These are phyloP conservation scores for Blastobotrys petasosporus DNA, from an alignment of 1,139 yeast species.

Conservation along the genomic window DNA sequence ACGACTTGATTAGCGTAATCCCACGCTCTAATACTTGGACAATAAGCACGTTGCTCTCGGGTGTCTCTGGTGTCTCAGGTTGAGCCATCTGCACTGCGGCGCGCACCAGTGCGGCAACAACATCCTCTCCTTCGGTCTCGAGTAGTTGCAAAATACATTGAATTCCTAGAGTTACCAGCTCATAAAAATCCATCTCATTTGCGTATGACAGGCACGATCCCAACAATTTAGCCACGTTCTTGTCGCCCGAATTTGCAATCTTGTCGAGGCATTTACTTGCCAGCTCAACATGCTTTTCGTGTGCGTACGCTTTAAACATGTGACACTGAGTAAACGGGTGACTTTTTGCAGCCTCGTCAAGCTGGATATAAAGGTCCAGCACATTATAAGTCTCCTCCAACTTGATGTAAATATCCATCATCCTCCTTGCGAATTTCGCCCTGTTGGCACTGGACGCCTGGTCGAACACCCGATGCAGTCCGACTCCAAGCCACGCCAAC, in stretches of 20 bases:
- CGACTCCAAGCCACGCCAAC: not conserved
- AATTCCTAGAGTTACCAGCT: not conserved
- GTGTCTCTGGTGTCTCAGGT: not conserved
- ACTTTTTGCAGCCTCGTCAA: not conserved
- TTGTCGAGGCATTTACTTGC: not conserved
- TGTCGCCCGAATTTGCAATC: not conserved
- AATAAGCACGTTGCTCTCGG: too few relatives aligned
- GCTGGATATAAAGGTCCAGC: constrained; percentile 3
- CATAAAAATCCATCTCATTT: not conserved
- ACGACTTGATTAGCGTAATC: too few relatives aligned
- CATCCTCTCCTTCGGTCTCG: not conserved
- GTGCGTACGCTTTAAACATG: constrained; percentile 3
- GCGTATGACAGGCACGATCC: not conserved
- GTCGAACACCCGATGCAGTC: not conserved
- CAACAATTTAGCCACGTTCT: not conserved
- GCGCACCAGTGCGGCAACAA: constrained; percentile 1
- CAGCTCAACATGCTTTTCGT: not conserved
- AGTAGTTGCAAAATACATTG: not conserved
- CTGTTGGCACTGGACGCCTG: not conserved
- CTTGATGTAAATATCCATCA: constrained; percentile 2
- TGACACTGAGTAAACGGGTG: constrained; percentile 5
- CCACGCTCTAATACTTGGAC: not conserved
- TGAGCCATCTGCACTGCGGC: constrained; percentile 4
- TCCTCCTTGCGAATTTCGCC: not conserved
- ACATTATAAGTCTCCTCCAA: not conserved